Evolutionary conservation across 1,284 basidiomycete genomes (phyloP).

Genomic region (Heterobasidion occidentale): DNA sequence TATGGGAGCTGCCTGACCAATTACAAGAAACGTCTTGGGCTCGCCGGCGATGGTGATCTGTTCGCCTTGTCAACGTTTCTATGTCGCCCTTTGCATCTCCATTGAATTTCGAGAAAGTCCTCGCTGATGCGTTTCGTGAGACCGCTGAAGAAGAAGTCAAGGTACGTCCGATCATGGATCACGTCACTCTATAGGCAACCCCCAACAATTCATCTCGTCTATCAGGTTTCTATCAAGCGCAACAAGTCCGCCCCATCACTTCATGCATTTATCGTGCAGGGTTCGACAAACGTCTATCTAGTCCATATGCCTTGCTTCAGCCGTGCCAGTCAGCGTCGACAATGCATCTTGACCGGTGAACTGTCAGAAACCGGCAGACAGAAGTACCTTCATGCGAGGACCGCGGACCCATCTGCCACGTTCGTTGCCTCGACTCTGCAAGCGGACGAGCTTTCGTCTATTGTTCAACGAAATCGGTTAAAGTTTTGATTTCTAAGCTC

Average conservation of each 20-base stretch:
- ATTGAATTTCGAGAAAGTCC: constrained; percentile 22
- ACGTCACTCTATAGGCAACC: neutral
- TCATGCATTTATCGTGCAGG: constrained; percentile 34
- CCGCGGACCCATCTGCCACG: constrained; percentile 8
- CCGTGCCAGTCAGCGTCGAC: constrained; percentile 28
- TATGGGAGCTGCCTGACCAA: constrained; percentile 25
- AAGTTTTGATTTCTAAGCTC: too few relatives aligned
- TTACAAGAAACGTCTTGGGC: constrained; percentile 29
- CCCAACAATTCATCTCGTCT: too few relatives aligned
- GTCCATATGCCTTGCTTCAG: constrained; percentile 31
- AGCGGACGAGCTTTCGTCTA: constrained; percentile 9
- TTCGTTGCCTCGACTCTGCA: constrained; percentile 12
- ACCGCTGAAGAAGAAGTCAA: constrained; percentile 27
- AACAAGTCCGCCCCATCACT: too few relatives aligned
- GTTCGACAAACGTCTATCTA: constrained; percentile 26
- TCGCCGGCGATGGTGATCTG: constrained; percentile 27
- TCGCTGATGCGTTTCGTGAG: constrained; percentile 26
- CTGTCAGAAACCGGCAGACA: constrained; percentile 11
- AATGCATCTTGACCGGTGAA: constrained; percentile 29
- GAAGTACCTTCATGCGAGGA: constrained; percentile 14
- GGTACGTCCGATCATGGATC: constrained; percentile 9
- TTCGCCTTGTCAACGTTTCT: constrained; percentile 31
- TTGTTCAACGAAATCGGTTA: constrained; percentile 1
- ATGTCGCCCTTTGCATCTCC: constrained; percentile 36
- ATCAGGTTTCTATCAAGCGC: too few relatives aligned